These are phyloP conservation scores for Juglanconis oblonga DNA, from an alignment of 2,329 filamentous ascomycete genomes.

Conservation along the genomic window DNA sequence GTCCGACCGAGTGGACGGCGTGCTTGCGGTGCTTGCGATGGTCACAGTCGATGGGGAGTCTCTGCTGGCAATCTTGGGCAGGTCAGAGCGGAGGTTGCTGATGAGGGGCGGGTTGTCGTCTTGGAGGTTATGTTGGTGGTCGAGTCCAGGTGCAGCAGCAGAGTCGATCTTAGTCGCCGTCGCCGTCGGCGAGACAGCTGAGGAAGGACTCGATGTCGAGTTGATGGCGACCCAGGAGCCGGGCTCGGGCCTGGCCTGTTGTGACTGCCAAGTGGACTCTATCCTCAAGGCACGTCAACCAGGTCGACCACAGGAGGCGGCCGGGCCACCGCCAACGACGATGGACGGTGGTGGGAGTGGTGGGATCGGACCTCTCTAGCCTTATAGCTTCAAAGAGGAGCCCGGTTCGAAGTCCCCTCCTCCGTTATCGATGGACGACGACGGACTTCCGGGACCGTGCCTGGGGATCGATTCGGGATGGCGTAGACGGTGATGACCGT, in stretches of 20 bases:
- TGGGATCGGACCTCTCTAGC: background rate
- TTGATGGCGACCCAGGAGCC: conserved; percentile 12
- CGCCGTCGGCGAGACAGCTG: background rate
- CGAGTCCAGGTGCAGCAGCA: background rate
- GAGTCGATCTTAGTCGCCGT: background rate
- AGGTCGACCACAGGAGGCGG: background rate
- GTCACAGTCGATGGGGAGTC: background rate
- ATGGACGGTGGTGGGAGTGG: background rate
- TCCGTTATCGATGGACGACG: background rate
- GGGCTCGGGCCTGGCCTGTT: conserved; percentile 5
- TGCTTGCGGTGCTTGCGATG: background rate
- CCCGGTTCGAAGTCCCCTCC: background rate
- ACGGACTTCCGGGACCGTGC: background rate
- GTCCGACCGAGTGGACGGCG: background rate
- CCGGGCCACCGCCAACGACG: conserved; percentile 2
- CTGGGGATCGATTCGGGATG: background rate
- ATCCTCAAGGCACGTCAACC: conserved; percentile 8
- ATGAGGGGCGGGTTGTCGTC: conserved; percentile 31
- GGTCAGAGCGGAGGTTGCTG: conserved; percentile 39
- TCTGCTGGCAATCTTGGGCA: conserved; percentile 16
- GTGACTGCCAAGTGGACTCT: conserved; percentile 8
- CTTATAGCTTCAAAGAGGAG: background rate
- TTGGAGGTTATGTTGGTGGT: background rate
- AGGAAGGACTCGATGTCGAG: background rate
- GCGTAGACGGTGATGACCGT: conserved; percentile 6